Base-by-base conservation (phyloP, 176 grass and related monocot genomes). In the Carex pumila region DNA sequence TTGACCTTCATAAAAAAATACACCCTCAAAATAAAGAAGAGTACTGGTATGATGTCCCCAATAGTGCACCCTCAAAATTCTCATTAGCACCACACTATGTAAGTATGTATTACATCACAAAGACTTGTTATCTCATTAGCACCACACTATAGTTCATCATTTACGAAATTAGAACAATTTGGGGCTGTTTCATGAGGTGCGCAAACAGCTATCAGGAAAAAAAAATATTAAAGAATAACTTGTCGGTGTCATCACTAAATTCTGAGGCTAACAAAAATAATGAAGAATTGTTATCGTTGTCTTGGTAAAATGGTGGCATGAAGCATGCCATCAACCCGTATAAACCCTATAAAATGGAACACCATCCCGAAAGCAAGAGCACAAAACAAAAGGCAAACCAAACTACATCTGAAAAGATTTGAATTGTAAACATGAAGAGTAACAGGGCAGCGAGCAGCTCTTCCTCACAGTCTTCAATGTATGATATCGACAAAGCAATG, bases 1-100 rank as follows among this genome's bases (percentile, higher is more conserved):
- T 56, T 86, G 72, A 86, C 84, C 36, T 79, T 0, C 73, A 86
- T n/a, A n/a, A n/a, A n/a, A n/a, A n/a, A n/a, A n/a, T n/a, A n/a
- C n/a, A 86, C 84, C 36, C 67, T 0, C 73, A 86, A 13, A 11
- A 7, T 39, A 81, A 81, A 63, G 25, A 25, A 25, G 31, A 64
- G 19, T 53, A 29, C 19, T 74, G 45, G n/a, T 74, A 75, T 75
- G 4, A 6, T 75, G 71, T 52, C 19, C 71, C 43, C 71, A 9
- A 13, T 74, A 75, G 71, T 75, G 71, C 34, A 12, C 45, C 71
- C 45, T 53, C 71, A 4, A 53, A 75, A 50, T 75, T 12, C 10
- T 29, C n/a, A 75, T 52, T 50, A 73, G 1, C 12, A 25, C 71
- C 43, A 29, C 25, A 2, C 8, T 50, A 22, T 22, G 12, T 72